These are phyloP conservation scores for Myochromella boudieri DNA, from an alignment of 768 basidiomycete genomes.

Conservation along the genomic window DNA sequence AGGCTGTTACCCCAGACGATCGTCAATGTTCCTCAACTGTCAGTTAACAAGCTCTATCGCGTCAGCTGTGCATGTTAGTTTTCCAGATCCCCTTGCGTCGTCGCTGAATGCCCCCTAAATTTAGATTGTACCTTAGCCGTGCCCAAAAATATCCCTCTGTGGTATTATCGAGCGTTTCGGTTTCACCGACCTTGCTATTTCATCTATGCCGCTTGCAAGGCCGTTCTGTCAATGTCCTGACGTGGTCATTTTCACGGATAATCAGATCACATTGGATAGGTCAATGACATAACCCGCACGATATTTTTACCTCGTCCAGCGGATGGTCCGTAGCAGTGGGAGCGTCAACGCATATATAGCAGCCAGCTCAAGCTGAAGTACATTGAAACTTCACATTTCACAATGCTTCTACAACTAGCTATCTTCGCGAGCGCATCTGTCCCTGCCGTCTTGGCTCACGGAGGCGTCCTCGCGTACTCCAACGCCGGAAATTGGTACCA, in stretches of 20 bases:
- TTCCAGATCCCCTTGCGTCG: too few species aligned
- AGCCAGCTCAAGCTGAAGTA: neutral
- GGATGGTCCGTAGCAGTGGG: too few species aligned
- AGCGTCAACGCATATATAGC: too few species aligned
- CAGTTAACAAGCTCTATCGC: neutral
- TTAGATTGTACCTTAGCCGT: too few species aligned
- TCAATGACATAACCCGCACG: neutral
- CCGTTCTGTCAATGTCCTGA: too few species aligned
- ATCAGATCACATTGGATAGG: slow-evolving; percentile 11
- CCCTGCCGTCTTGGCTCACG: slow-evolving; percentile 36
- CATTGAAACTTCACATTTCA: neutral
- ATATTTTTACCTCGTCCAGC: too few species aligned
- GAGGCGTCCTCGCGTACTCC: slow-evolving; percentile 43
- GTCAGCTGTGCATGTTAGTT: too few species aligned
- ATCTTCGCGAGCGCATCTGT: slow-evolving; percentile 29
- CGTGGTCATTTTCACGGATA: slow-evolving; percentile 2
- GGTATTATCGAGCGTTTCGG: slow-evolving; percentile 1
- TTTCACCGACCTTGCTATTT: slow-evolving; percentile 14
- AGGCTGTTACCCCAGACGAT: neutral
- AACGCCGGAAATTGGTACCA: slow-evolving; percentile 38
- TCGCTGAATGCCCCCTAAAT: slow-evolving; percentile 4
- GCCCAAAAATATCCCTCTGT: too few species aligned
- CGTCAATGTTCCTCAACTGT: neutral
- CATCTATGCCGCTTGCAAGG: neutral
- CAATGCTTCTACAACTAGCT: slow-evolving; percentile 29